Evolutionary conservation across 495 filamentous ascomycete genomes (phyloP).

Genomic region (Tetracladium setigerum): DNA sequence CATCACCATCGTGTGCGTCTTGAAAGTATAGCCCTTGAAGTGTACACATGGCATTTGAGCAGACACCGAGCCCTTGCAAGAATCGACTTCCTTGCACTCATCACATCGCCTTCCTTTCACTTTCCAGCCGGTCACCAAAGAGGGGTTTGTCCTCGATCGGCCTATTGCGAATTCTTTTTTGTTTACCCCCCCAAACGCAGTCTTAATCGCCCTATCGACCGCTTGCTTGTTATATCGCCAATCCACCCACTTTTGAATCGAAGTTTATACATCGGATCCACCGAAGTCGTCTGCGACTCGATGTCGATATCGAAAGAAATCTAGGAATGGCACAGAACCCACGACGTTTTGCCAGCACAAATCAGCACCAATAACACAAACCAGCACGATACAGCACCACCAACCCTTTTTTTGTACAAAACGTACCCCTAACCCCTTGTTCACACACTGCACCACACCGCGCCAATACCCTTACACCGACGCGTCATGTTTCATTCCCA

Average conservation of each 20-base stretch:
- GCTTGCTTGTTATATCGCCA: background rate
- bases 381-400: constrained; percentile 10
- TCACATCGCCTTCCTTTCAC: constrained; percentile 12
- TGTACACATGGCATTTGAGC: constrained; percentile 10
- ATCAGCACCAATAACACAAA: constrained; percentile 8
- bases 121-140: constrained; percentile 11
- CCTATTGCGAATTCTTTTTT: constrained; percentile 6
- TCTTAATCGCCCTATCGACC: constrained; percentile 9
- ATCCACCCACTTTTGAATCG: background rate
- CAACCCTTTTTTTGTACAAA: constrained; percentile 15
- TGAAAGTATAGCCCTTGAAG: constrained; percentile 15
- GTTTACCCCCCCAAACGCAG: background rate
- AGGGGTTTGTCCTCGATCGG: constrained; percentile 19
- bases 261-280: constrained; percentile 8
- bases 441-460: background rate
- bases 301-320: constrained; percentile 1
- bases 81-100: constrained; percentile 1
- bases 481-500: constrained; percentile 19
- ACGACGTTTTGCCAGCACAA: constrained; percentile 7
- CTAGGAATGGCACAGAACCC: background rate
- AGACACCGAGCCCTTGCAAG: constrained; percentile 14
- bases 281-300: constrained; percentile 18
- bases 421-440: background rate
- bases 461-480: constrained; percentile 13
- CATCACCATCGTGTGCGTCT: constrained; percentile 3